A percentile compares a stretch with the other conserved stretches of the same genome.
Evolutionary conservation across 1,284 basidiomycete species (phyloP).

Genomic region (Rhodotorula glutinis): DNA sequence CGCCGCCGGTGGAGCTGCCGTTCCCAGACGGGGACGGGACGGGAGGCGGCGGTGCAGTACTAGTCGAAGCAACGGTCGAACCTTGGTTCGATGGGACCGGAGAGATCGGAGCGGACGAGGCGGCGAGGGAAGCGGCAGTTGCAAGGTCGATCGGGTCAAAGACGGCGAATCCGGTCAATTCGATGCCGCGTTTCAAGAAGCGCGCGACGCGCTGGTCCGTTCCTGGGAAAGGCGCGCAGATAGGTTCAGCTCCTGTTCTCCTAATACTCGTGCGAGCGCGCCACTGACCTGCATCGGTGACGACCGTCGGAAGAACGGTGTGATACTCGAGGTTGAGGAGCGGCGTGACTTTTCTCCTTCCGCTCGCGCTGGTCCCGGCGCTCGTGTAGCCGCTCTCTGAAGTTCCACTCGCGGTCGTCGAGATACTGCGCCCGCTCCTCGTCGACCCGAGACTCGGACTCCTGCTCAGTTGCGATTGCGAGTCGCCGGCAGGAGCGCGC

Average conservation of each 20-base stretch:
- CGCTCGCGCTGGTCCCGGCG: slow-evolving; percentile 49
- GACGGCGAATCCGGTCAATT: slow-evolving; percentile 48
- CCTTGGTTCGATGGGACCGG: neutral
- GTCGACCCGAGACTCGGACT: slow-evolving; percentile 7
- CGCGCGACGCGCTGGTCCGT: slow-evolving; percentile 93
- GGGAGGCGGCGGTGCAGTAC: slow-evolving; percentile 3
- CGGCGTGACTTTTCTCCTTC: slow-evolving; percentile 72
- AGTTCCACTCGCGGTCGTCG: neutral
- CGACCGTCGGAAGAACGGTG: slow-evolving; percentile 84
- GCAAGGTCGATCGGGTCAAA: slow-evolving; percentile 53
- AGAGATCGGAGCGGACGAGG: slow-evolving; percentile 18
- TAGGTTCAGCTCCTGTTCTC: too few species aligned
- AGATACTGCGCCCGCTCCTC: slow-evolving; percentile 1
- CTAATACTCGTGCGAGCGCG: too few species aligned
- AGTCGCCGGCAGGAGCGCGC: neutral
- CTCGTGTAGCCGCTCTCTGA: slow-evolving; percentile 2
- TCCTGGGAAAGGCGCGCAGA: too few species aligned
- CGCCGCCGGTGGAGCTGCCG: neutral
- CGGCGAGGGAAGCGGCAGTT: slow-evolving; percentile 3
- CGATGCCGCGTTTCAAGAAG: slow-evolving; percentile 70
- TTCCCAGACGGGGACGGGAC: slow-evolving; percentile 8
- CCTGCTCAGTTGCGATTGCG: neutral
- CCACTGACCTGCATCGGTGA: slow-evolving; percentile 68
- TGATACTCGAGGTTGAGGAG: slow-evolving; percentile 72
- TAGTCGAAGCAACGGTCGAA: neutral